Conservation (phyloP, 768 basidiomycete genomes). For the Russula abietina region DNA sequence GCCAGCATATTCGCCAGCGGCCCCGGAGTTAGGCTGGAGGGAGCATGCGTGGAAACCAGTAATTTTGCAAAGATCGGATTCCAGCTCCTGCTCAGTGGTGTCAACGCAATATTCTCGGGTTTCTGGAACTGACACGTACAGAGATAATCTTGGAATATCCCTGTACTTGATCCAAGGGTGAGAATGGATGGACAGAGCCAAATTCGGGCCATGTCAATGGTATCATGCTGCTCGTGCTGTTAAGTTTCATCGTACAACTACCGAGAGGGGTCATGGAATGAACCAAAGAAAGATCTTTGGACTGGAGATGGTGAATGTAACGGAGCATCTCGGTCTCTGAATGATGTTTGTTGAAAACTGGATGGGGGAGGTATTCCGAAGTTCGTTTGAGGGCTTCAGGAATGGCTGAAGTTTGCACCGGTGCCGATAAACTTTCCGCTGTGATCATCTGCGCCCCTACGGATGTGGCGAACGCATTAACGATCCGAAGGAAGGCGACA, state of each 20-base stretch:
- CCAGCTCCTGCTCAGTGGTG: constrained; percentile 63
- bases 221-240: constrained; percentile 97
- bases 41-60: constrained; percentile 96
- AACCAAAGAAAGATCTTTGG: constrained; percentile 90
- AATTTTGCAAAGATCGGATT: constrained; percentile 83
- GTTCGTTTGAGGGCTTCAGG: constrained; percentile 53
- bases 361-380: constrained; percentile 72
- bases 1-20: constrained; percentile 97
- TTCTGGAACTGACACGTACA: constrained; percentile 34
- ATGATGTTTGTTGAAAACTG: constrained; percentile 94
- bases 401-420: constrained; percentile 43
- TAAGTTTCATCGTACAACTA: constrained; percentile 97
- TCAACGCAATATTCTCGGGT: constrained; percentile 5
- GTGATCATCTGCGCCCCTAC: constrained; percentile 45
- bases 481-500: constrained; percentile 65
- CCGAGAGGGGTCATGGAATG: constrained; percentile 96
- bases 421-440: constrained; percentile 37
- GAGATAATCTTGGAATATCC: constrained; percentile 82
- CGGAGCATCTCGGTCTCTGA: constrained; percentile 99
- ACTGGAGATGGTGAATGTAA: constrained; percentile 89
- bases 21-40: constrained; percentile 98
- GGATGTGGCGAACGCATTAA: constrained; percentile 75
- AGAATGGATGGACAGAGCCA: constrained; percentile 86
- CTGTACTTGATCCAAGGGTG: constrained; percentile 78
- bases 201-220: constrained; percentile 95